Percentiles rank a stretch among this genome's conserved stretches.
These are phyloP conservation scores for Clohesyomyces aquaticus DNA, from an alignment of 495 filamentous ascomycete species.

Conservation along the genomic window DNA sequence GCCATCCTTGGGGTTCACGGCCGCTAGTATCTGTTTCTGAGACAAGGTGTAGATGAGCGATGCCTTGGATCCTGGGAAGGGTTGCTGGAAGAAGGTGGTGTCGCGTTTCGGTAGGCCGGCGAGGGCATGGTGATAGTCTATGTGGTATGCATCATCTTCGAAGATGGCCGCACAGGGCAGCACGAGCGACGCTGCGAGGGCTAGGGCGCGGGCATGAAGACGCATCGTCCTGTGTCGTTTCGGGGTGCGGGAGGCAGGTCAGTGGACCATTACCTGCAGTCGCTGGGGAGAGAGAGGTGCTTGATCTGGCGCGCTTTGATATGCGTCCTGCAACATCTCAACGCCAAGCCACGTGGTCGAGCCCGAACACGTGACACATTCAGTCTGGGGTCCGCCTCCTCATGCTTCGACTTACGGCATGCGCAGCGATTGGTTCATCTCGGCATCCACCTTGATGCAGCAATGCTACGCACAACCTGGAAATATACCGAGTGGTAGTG, in stretches of 20 bases:
- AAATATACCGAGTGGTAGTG: too few relatives aligned
- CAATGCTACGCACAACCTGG: too few relatives aligned
- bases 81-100: slow-evolving; percentile 93
- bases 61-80: slow-evolving; percentile 76
- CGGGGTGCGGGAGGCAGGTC: slow-evolving; percentile 1
- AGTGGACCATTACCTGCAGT: background rate
- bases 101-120: slow-evolving; percentile 78
- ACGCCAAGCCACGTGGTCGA: background rate
- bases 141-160: slow-evolving; percentile 84
- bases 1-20: slow-evolving; percentile 86
- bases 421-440: too few relatives aligned
- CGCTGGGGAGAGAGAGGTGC: too few relatives aligned
- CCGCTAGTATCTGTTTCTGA: slow-evolving; percentile 77
- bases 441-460: too few relatives aligned
- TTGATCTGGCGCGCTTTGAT: too few relatives aligned
- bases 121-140: slow-evolving; percentile 92
- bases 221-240: slow-evolving; percentile 32
- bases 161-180: slow-evolving; percentile 68
- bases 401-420: too few relatives aligned
- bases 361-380: background rate
- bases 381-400: too few relatives aligned
- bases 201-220: slow-evolving; percentile 36
- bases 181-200: slow-evolving; percentile 29
- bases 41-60: slow-evolving; percentile 90
- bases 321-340: background rate